Evolutionary conservation across 176 grass and related monocot genomes (phyloP).

Genomic region (Zizania latifolia): DNA sequence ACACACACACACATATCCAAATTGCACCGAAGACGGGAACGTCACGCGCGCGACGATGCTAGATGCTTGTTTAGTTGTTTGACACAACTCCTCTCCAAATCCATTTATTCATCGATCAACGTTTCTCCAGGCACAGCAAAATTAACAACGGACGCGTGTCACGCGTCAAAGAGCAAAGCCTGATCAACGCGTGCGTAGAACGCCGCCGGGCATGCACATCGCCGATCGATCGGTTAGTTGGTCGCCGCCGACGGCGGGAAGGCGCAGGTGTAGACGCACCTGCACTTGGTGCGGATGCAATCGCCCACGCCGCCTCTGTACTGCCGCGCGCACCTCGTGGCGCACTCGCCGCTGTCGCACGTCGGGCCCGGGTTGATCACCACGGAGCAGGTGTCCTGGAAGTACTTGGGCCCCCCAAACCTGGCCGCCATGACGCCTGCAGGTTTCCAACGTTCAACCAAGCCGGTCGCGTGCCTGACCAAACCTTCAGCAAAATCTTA

Average conservation of each 20-base stretch:
- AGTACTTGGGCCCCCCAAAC: neutral
- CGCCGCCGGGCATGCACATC: neutral
- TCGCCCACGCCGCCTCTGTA: slow-evolving; percentile 9
- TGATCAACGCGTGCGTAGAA: neutral
- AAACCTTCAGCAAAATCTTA: neutral
- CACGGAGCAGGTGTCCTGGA: neutral
- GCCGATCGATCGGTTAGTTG: neutral
- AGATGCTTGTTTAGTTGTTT: no score
- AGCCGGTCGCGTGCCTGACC: neutral
- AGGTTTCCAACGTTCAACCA: neutral
- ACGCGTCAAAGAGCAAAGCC: neutral
- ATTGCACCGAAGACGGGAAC: no score
- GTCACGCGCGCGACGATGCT: no score
- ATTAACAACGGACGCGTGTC: neutral
- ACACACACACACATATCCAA: no score
- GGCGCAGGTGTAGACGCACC: slow-evolving; percentile 16
- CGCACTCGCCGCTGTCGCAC: neutral
- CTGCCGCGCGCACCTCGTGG: neutral
- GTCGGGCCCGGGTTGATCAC: neutral
- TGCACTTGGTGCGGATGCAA: neutral
- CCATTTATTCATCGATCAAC: no score
- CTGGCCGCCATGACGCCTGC: neutral
- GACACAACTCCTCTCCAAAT: no score
- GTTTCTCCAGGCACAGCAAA: neutral
- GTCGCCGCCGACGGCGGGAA: neutral